Base-by-base conservation (phyloP, 208 protist genomes). In the Acanthamoeba divionensis region DNA sequence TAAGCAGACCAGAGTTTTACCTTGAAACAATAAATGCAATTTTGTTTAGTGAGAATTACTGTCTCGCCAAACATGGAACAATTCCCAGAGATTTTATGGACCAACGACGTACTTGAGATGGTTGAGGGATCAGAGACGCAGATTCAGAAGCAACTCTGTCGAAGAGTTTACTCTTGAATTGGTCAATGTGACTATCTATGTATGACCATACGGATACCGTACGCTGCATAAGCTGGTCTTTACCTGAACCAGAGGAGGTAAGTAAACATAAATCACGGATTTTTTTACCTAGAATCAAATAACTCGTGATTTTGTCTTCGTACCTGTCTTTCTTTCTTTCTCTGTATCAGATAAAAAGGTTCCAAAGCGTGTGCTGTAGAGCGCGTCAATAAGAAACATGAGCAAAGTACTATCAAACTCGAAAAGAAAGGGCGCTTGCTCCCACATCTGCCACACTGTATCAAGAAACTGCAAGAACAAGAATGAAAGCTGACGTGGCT, bases 401-500 rank as follows among this genome's bases (percentile, higher is more conserved):
- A 85, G 75, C 50, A 85, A 54, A 21, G 75, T 66, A 31, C 29
- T 44, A 63, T 57, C 45, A 15, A 85, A 85, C 52, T 85, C 75
- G 33, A 85, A 85, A 33, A 86, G 24, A 33, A 52, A 55, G 21
- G 77, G 77, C 26, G 54, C 62, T 55, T 86, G 77, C 54, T 86
- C 54, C 77, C 77, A 86, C 54, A 86, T n/a, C 33, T 86, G 77
- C 77, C 77, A 86, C 0, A 86, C 52, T 44, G 52, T n/a, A n/a
- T 3, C 33, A 79, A 88, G 41, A 44, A 88, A 88, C 79, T 71
- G 57, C 55, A 88, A 36, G 31, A 88, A 88, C 24, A 88, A 38
- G 57, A 60, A 31, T 60, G 57, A 65, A 13, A 45, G 41, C 15
- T 88, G 52, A 41, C 71, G 50, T 8, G 31, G 52, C 6, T 69